Evolutionary conservation across 495 filamentous ascomycete species (phyloP).

Genomic region (Pyrenula aspistea): DNA sequence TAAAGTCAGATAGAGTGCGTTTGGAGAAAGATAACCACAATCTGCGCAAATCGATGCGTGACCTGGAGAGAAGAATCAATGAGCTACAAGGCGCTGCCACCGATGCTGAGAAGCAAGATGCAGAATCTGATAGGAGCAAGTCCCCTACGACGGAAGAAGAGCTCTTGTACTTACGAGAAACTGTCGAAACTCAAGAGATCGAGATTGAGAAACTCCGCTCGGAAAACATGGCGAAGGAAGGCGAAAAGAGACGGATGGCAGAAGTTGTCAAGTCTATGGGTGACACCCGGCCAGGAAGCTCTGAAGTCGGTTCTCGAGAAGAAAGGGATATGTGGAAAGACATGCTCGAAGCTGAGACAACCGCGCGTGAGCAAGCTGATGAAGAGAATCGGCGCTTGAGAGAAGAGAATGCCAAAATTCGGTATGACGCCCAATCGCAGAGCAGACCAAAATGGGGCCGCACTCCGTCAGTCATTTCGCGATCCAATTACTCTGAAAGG

Average conservation of each 20-base stretch:
- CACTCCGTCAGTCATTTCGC: conserved; percentile 43
- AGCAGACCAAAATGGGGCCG: conserved; percentile 36
- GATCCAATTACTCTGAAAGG: conserved; percentile 46
- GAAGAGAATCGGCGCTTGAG: conserved; percentile 75
- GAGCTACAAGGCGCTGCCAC: conserved; percentile 53
- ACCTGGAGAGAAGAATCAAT: conserved; percentile 74
- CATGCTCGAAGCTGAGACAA: conserved; percentile 84
- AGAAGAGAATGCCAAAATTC: conserved; percentile 70
- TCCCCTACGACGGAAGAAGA: conserved; percentile 56
- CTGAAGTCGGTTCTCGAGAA: conserved; percentile 65
- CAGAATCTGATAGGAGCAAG: conserved; percentile 32
- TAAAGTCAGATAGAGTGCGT: conserved; percentile 79
- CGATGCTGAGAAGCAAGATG: conserved; percentile 27
- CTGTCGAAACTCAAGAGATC: conserved; percentile 67
- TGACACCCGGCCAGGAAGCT: conserved; percentile 48
- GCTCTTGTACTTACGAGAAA: conserved; percentile 67
- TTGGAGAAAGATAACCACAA: conserved; percentile 79
- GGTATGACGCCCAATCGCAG: conserved; percentile 19
- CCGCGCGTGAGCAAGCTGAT: conserved; percentile 79
- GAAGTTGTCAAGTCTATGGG: conserved; percentile 66
- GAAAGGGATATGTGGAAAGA: conserved; percentile 92
- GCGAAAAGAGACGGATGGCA: conserved; percentile 69
- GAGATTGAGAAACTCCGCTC: conserved; percentile 71
- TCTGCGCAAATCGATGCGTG: conserved; percentile 63
- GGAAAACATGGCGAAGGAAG: conserved; percentile 62